Conservation (phyloP, 108 stramenopile genomes). For the Nannochloropsis salina region DNA sequence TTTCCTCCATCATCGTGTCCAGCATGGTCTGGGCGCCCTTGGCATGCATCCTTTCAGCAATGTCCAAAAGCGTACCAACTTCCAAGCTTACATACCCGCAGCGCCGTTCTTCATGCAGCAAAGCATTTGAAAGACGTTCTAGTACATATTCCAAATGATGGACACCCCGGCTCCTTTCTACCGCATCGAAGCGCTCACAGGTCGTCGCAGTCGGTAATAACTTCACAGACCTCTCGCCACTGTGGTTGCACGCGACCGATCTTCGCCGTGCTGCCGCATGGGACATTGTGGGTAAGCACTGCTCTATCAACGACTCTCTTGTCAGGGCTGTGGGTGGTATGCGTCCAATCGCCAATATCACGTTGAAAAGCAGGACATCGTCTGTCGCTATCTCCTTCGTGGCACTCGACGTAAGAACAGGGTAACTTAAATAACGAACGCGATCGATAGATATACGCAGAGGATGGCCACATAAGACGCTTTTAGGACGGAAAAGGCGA, state of each 20-base stretch:
- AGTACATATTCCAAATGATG: neutral
- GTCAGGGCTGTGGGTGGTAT: neutral
- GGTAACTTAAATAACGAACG: neutral
- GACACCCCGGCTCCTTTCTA: neutral
- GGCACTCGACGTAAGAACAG: neutral
- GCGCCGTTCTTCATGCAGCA: conserved; percentile 17
- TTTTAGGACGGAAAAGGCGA: neutral
- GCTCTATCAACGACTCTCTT: neutral
- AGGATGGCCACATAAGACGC: neutral
- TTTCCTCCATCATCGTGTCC: conserved; percentile 18
- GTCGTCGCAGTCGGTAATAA: neutral
- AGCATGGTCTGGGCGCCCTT: conserved; percentile 6
- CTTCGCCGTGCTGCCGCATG: neutral
- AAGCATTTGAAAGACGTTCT: neutral
- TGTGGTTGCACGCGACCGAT: neutral
- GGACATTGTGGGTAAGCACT: neutral
- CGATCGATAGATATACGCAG: neutral
- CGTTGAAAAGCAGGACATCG: neutral
- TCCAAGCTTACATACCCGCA: conserved; percentile 2
- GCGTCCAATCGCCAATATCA: neutral
- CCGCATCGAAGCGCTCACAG: neutral
- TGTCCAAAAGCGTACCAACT: neutral
- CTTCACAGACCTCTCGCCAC: neutral
- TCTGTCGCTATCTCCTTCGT: conserved; percentile 17
- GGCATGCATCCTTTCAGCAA: neutral